Conservation (phyloP, 2,329 filamentous ascomycete genomes). For the Colletotrichum sp. region DNA sequence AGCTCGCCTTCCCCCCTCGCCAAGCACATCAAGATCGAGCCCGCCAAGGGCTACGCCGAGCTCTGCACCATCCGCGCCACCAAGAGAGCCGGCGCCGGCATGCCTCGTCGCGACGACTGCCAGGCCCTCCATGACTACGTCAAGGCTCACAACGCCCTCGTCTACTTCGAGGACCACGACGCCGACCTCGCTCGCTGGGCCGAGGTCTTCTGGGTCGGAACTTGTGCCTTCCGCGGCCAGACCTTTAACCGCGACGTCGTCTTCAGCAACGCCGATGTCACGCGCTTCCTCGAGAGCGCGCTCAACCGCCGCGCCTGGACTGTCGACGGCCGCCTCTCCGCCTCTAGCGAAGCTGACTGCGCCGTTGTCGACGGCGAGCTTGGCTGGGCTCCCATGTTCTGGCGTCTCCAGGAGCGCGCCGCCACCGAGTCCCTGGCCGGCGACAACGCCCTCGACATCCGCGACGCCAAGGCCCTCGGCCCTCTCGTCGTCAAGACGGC, state of each 20-base stretch:
- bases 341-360: constrained; percentile 1
- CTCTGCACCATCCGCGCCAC: neutral
- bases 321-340: neutral
- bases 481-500: constrained; percentile 1
- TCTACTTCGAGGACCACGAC: neutral
- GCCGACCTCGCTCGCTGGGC: neutral
- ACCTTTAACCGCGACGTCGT: neutral
- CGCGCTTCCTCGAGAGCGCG: neutral
- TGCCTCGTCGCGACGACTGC: constrained; percentile 8
- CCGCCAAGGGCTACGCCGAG: neutral
- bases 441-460: neutral
- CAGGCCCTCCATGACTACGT: constrained; percentile 4
- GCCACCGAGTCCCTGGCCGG: neutral
- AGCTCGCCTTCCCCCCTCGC: neutral
- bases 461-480: neutral
- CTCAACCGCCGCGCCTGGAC: neutral
- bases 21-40: neutral
- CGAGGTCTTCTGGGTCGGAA: constrained; percentile 8
- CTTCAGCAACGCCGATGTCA: constrained; percentile 1
- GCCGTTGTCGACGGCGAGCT: neutral
- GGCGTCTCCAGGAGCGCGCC: neutral
- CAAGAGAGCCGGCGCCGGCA: neutral
- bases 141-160: neutral
- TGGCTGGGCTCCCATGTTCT: neutral
- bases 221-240: neutral